Evolutionary conservation across 176 grass and related monocot species (phyloP), one percentile per base, ranked within the genome.

Genomic region (Zoysia japonica): DNA sequence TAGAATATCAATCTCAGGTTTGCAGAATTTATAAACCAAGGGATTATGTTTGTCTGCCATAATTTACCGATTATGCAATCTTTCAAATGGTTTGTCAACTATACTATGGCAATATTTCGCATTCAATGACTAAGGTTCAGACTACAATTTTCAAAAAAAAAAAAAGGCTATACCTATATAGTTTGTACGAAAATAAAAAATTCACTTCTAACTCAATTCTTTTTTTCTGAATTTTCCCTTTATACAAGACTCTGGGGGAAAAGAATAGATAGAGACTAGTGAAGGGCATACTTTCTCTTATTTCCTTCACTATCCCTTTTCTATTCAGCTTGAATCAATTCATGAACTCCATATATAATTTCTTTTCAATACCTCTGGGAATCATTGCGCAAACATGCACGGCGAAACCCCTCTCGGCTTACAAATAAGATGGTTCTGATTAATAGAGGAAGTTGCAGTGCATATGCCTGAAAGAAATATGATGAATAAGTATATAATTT

Each of bases 391-490:
- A 99, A 84, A 63, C 96, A 99, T 87, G 96, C 96, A 74, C 92
- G 88, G 11, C 96, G 92, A 87, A 99, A 99, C 20, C 96, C 96
- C 65, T 99, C 96, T 39, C 96, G 85, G 64, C 96, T 99, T 75
- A 99, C 80, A 91, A 99, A 99, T 67, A 99, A 89, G 42, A 99
- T 74, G 19, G 84, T 87, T 13, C 89, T 99, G 75, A 99, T 89
- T 71, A 95, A 99, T 45, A 99, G 90, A 83, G 93, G 96, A 89
- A 99, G 88, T 59, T 99, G 96, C 70, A 99, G 78, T 47, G 96
- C 82, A 4, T 93, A 99, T 44, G 91, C 81, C 96, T 99, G 86
- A 75, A 73, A 85, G 46, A 88, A 48, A 83, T 43, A 82, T 61
- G 61, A 63, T 15, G 72, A 59, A 15, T 40, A 65, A 50, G 60